These are phyloP conservation scores for Aureobasidium mangrovei DNA, from an alignment of 2,329 filamentous ascomycete genomes.

Conservation along the genomic window DNA sequence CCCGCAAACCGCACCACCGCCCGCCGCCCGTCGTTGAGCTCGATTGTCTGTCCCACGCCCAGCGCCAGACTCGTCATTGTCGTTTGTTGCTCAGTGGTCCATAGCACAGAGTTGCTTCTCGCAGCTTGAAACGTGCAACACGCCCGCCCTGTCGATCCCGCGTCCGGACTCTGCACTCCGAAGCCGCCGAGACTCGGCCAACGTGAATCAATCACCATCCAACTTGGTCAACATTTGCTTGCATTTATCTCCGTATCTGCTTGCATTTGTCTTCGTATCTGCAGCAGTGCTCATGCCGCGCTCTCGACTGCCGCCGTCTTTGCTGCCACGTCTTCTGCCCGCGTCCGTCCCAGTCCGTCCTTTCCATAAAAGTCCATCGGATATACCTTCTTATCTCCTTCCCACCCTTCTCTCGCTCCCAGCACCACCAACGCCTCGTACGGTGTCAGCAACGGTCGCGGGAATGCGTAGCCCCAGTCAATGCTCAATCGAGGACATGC, in stretches of 20 bases:
- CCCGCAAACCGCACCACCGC: conserved; percentile 77
- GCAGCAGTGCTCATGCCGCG: neutral
- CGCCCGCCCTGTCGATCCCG: neutral
- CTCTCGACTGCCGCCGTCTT: conserved; percentile 16
- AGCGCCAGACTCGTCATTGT: conserved; percentile 27
- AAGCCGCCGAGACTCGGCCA: too few species aligned
- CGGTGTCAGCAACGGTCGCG: conserved; percentile 77
- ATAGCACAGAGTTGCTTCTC: neutral
- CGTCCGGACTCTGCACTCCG: too few species aligned
- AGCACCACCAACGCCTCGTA: conserved; percentile 93
- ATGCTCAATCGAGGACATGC: conserved; percentile 95
- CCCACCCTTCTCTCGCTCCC: conserved; percentile 63
- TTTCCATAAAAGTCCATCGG: conserved; percentile 98
- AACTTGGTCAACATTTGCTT: too few species aligned
- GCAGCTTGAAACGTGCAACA: neutral
- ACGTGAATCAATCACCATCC: too few species aligned
- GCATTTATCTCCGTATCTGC: too few species aligned
- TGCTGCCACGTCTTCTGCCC: conserved; percentile 22
- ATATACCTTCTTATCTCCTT: conserved; percentile 46
- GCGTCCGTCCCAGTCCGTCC: conserved; percentile 79
- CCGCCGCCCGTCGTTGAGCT: conserved; percentile 67
- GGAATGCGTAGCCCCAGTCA: conserved; percentile 97
- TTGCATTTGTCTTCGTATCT: neutral
- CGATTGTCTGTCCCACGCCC: conserved; percentile 61
- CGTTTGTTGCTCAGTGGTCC: neutral